Percentiles rank a stretch among this genome's conserved stretches.
Evolutionary conservation across 495 filamentous ascomycete species (phyloP).

Genomic region (Aspergillus asperescens): DNA sequence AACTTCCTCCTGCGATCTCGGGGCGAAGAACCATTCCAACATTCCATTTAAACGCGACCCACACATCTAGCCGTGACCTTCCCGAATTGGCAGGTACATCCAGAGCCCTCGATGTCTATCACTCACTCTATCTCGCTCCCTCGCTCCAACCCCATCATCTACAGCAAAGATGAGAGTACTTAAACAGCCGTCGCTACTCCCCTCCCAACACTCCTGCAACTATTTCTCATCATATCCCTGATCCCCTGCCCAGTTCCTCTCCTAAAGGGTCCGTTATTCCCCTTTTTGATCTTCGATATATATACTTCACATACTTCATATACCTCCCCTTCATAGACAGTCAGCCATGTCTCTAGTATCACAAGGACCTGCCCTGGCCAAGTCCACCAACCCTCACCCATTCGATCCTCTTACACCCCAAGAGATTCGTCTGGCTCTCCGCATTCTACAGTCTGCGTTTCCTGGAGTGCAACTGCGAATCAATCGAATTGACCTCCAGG

Average conservation of each 20-base stretch:
- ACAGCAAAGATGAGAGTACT: not conserved
- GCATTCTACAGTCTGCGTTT: conserved; percentile 36
- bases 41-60: conserved; percentile 3
- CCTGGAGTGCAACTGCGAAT: conserved; percentile 37
- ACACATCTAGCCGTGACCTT: conserved; percentile 12
- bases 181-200: conserved; percentile 1
- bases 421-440: conserved; percentile 39
- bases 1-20: too few relatives aligned
- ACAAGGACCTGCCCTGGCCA: conserved; percentile 9
- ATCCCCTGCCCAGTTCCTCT: not conserved
- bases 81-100: conserved; percentile 27
- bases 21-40: too few relatives aligned
- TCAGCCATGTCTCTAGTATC: conserved; percentile 16
- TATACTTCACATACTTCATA: too few relatives aligned
- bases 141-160: not conserved
- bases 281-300: not conserved
- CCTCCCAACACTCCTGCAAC: not conserved
- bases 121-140: not conserved
- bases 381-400: conserved; percentile 31
- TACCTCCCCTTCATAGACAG: not conserved
- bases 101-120: too few relatives aligned
- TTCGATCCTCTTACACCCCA: conserved; percentile 41
- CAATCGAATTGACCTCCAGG: conserved; percentile 43
- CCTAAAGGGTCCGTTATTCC: too few relatives aligned
- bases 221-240: not conserved